Percentiles rank a stretch among this genome's conserved stretches.
These are phyloP conservation scores for Marasmius sp. DNA, from an alignment of 1,284 basidiomycete species.

Conservation along the genomic window DNA sequence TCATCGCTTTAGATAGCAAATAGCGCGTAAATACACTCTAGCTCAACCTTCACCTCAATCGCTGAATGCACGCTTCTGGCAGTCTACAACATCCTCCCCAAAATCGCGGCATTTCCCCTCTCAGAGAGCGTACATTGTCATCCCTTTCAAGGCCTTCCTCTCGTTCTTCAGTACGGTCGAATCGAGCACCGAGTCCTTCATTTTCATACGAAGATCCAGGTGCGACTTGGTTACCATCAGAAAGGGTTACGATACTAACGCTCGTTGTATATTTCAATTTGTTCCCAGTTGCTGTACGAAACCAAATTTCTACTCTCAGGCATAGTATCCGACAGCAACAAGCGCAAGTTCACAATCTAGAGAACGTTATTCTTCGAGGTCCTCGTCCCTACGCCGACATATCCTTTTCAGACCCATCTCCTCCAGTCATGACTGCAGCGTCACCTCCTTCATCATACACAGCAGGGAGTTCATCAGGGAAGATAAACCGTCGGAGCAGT, in stretches of 20 bases:
- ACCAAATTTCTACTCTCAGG: conserved; percentile 73
- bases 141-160: conserved; percentile 58
- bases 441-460: conserved; percentile 36
- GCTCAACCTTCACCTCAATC: not conserved
- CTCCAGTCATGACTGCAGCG: conserved; percentile 21
- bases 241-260: not conserved
- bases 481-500: conserved; percentile 60
- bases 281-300: conserved; percentile 60
- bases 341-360: conserved; percentile 67
- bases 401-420: conserved; percentile 4
- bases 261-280: not conserved
- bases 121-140: not conserved
- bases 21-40: not conserved
- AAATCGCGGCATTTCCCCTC: conserved; percentile 1
- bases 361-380: conserved; percentile 61
- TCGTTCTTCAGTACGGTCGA: conserved; percentile 49
- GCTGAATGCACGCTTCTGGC: conserved; percentile 1
- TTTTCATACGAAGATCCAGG: conserved; percentile 58
- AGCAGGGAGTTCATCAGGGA: conserved; percentile 36
- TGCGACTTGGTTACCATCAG: conserved; percentile 27
- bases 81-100: not conserved
- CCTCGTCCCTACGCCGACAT: conserved; percentile 51
- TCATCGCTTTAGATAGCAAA: not conserved
- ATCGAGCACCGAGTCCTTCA: conserved; percentile 51
- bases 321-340: conserved; percentile 60